Evolutionary conservation across 2,329 filamentous ascomycete genomes (phyloP).

Genomic region (Grosmannia clavigera): DNA sequence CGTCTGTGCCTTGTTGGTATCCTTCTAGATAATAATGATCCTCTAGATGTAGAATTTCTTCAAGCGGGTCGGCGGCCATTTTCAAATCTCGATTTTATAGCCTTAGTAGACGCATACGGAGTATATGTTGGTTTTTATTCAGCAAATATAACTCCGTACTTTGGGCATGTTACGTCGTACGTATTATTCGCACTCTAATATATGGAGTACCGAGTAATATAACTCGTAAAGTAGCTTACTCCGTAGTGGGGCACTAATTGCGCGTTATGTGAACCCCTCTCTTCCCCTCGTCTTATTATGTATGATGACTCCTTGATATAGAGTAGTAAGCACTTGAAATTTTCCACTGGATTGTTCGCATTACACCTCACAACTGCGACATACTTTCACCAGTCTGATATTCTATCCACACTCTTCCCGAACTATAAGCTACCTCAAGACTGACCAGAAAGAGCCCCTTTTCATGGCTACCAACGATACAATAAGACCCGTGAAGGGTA

Average conservation of each 20-base stretch:
- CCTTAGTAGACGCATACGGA: no score
- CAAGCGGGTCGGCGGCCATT: constrained; percentile 33
- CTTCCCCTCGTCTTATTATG: not conserved
- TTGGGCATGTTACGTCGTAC: not conserved
- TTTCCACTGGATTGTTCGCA: not conserved
- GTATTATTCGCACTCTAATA: not conserved
- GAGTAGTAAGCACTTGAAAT: not conserved
- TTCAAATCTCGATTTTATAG: not conserved
- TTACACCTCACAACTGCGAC: not conserved
- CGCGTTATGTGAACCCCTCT: not conserved
- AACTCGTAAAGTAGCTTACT: not conserved
- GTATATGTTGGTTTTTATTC: no score
- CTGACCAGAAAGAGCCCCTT: not conserved
- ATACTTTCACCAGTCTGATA: no score
- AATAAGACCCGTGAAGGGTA: constrained; percentile 54
- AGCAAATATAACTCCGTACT: no score
- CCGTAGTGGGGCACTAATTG: not conserved
- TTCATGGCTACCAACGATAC: not conserved
- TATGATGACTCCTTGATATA: not conserved
- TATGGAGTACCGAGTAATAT: not conserved
- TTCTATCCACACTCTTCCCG: no score
- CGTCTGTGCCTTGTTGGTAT: constrained; percentile 59
- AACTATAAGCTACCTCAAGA: not conserved
- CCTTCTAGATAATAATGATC: constrained; percentile 71
- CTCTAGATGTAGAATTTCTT: constrained; percentile 47